Base-by-base conservation (phyloP, 2,329 filamentous ascomycete species). In the Camillea tinctor region DNA sequence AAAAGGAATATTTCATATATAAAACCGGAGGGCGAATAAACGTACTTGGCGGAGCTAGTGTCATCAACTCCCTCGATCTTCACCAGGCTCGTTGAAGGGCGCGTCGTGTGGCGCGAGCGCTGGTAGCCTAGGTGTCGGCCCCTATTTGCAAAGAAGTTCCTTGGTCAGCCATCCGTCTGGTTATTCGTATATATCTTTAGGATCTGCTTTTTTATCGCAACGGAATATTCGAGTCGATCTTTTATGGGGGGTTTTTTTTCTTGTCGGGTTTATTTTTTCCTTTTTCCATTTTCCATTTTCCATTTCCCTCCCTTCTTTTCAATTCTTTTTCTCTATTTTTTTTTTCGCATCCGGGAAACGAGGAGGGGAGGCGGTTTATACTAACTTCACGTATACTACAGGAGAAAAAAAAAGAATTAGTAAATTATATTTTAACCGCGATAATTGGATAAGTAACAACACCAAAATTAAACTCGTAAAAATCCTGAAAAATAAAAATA, bases 371-470 rank as follows among this genome's bases (percentile, higher is more conserved):
- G 20, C 19, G 55, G 53, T 52, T 56, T 52, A 7, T 52, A 62
- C 62, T 50, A 57, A 64, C 62, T 64, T 64, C 55, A 64, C 62
- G 36, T 64, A 64, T 26, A 64, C 62, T 64, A 15, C 36, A 17
- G 36, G 2, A 44, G 17, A 15, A n/a, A 24, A 2, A 26, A 13
- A 52, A 26, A 9, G 21, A 11, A 21, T 62, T 51, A 62, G 62
- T 40, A 53, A 13, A 44, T 17, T 44, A 15, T 11, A 15, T 15
- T n/a, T n/a, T n/a, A n/a, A n/a, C n/a, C n/a, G n/a, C n/a, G n/a
- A n/a, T n/a, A n/a, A n/a, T n/a, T n/a, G n/a, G n/a, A n/a, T n/a
- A n/a, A n/a, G n/a, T n/a, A n/a, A n/a, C n/a, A n/a, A n/a, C n/a
- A n/a, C n/a, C n/a, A n/a, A n/a, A n/a, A n/a, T n/a, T n/a, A n/a